A percentile compares a stretch with the other conserved stretches of the same genome.
These are phyloP conservation scores for Thelonectria olida DNA, from an alignment of 2,329 filamentous ascomycete genomes.

Conservation along the genomic window DNA sequence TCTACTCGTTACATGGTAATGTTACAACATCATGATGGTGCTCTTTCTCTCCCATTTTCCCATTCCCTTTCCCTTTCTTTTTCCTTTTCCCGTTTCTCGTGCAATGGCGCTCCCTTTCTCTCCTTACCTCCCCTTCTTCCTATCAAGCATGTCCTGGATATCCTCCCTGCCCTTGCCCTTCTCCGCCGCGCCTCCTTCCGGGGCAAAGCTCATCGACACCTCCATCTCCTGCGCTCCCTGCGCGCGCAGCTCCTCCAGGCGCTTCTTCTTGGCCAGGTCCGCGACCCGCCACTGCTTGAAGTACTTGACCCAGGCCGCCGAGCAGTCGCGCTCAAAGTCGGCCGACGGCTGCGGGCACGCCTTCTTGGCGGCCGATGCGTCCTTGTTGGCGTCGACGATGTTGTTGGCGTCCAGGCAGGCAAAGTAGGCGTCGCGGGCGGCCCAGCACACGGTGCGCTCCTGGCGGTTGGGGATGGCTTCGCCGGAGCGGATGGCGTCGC, in stretches of 20 bases:
- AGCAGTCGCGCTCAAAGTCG: conserved; percentile 86
- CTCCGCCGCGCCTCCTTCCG: conserved; percentile 42
- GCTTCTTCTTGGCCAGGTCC: conserved; percentile 85
- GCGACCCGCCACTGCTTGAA: conserved; percentile 97
- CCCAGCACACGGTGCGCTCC: conserved; percentile 88
- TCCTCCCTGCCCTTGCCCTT: conserved; percentile 48
- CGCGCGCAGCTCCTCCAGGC: conserved; percentile 76
- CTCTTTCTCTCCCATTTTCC: not conserved
- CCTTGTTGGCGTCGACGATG: conserved; percentile 75
- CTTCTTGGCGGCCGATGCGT: conserved; percentile 49
- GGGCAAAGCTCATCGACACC: conserved; percentile 49
- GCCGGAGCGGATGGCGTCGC: conserved; percentile 64
- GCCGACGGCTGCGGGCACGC: conserved; percentile 52
- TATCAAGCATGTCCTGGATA: conserved; percentile 52
- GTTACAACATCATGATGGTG: not conserved
- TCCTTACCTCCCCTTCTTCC: conserved; percentile 43
- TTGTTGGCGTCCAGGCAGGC: conserved; percentile 82
- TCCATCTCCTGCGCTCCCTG: conserved; percentile 75
- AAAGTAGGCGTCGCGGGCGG: conserved; percentile 88
- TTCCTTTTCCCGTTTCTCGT: conserved; percentile 12
- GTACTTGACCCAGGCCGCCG: conserved; percentile 94
- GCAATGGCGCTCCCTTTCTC: not conserved
- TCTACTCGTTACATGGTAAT: not conserved
- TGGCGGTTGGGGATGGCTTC: conserved; percentile 82
- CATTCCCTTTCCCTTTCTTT: not conserved